Percentiles rank a stretch among this genome's conserved stretches.
Evolutionary conservation across 768 basidiomycete genomes (phyloP).

Genomic region (Termitomyces eurrhizus): DNA sequence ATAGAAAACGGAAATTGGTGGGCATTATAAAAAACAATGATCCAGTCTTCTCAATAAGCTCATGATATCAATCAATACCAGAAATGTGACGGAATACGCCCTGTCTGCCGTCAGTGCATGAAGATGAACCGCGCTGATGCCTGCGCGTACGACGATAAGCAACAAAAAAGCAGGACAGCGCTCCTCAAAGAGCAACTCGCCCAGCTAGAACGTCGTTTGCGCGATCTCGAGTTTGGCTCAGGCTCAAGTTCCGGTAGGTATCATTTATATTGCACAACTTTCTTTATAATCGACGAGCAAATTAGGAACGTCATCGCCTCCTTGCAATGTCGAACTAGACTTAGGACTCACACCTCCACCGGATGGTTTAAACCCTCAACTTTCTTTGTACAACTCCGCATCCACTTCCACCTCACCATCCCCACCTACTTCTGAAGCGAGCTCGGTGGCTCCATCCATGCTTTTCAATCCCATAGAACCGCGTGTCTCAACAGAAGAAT

Average conservation of each 20-base stretch:
- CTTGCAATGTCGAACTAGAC: slow-evolving; percentile 6
- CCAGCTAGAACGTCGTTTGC: slow-evolving; percentile 48
- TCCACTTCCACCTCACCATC: slow-evolving; percentile 11
- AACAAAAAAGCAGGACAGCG: slow-evolving; percentile 56
- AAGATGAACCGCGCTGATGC: slow-evolving; percentile 49
- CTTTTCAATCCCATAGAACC: background rate
- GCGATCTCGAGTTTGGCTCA: slow-evolving; percentile 45
- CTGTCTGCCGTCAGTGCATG: slow-evolving; percentile 51
- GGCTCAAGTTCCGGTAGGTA: slow-evolving; percentile 5
- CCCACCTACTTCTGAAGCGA: slow-evolving; percentile 7
- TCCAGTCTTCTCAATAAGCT: background rate
- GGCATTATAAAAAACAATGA: slow-evolving; percentile 7
- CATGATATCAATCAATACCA: slow-evolving; percentile 19
- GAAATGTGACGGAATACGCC: slow-evolving; percentile 61
- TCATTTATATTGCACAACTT: background rate
- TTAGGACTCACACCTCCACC: background rate
- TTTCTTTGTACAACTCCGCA: slow-evolving; percentile 6
- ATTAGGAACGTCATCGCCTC: slow-evolving; percentile 7
- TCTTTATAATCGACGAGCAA: background rate
- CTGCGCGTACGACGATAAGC: slow-evolving; percentile 59
- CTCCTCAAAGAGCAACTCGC: slow-evolving; percentile 53
- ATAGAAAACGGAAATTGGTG: slow-evolving; percentile 43
- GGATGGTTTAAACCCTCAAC: background rate
- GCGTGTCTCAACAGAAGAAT: background rate
- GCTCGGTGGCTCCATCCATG: background rate